Evolutionary conservation across 257 asterid species (phyloP).

Genomic region (Cruciata laevipes): DNA sequence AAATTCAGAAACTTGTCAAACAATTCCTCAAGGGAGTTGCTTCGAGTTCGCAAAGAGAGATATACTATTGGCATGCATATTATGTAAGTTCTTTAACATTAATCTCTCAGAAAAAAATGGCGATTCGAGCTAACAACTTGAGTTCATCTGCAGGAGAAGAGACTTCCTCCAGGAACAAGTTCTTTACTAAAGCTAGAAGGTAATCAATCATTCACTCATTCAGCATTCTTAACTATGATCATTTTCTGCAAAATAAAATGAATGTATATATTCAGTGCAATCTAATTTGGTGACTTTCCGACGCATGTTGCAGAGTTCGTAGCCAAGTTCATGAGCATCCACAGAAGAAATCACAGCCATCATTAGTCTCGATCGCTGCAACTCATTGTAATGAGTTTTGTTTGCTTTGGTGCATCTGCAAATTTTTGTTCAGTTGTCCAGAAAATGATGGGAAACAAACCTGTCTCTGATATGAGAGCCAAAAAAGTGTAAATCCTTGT

Average conservation of each 20-base stretch:
- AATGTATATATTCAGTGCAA: background rate
- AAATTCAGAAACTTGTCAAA: slow-evolving; percentile 64
- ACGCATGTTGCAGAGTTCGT: slow-evolving; percentile 52
- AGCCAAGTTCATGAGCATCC: slow-evolving; percentile 74
- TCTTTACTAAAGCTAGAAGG: slow-evolving; percentile 64
- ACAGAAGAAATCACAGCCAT: slow-evolving; percentile 44
- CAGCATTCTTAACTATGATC: background rate
- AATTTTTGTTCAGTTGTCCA: background rate
- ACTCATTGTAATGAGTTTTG: background rate
- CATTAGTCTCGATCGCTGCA: slow-evolving; percentile 19
- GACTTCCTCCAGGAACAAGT: slow-evolving; percentile 65
- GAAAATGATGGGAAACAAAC: background rate
- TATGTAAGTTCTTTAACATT: slow-evolving; percentile 46
- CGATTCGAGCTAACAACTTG: background rate
- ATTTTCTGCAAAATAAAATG: background rate
- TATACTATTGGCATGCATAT: slow-evolving; percentile 82
- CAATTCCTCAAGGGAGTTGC: slow-evolving; percentile 48
- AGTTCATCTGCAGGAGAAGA: slow-evolving; percentile 68
- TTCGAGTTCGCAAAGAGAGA: slow-evolving; percentile 47
- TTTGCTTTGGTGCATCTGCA: background rate
- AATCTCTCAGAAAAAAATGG: background rate
- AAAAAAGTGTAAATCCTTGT: slow-evolving; percentile 1
- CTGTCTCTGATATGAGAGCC: background rate
- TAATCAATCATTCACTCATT: slow-evolving; percentile 10
- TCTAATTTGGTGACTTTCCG: background rate